Percentiles rank a stretch among this genome's conserved stretches.
phyloP scores from a whole-genome alignment of 139 green algal species.

The Closterium sp. region DNA sequence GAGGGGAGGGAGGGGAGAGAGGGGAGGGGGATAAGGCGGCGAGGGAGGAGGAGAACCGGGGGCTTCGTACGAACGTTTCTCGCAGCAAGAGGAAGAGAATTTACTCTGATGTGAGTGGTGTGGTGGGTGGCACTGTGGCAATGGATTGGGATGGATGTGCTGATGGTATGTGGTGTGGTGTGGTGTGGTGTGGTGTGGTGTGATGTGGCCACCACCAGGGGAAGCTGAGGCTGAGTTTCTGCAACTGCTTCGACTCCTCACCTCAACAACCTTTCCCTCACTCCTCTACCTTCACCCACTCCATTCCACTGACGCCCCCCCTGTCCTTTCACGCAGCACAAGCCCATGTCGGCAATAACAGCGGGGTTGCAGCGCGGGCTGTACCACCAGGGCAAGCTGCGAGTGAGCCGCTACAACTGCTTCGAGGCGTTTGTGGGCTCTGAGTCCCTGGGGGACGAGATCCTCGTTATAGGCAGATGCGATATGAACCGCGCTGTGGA shows the following conservation, averaged over 20 bases:
- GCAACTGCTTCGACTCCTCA: too few relatives aligned
- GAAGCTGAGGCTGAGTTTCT: too few relatives aligned
- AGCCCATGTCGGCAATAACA: conserved; percentile 65
- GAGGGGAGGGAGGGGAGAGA: conserved; percentile 20
- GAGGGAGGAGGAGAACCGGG: neutral
- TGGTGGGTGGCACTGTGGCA: too few relatives aligned
- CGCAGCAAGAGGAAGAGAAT: neutral
- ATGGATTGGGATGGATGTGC: neutral
- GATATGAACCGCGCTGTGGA: conserved; percentile 60
- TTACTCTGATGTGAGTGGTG: neutral
- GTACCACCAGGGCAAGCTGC: conserved; percentile 71
- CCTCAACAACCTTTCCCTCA: too few relatives aligned
- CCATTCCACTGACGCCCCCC: too few relatives aligned
- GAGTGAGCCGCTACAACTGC: conserved; percentile 47
- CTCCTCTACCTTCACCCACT: too few relatives aligned
- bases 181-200: too few relatives aligned
- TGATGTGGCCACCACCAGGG: too few relatives aligned
- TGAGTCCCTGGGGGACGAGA: conserved; percentile 38
- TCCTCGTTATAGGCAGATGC: conserved; percentile 33
- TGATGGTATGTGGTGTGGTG: neutral
- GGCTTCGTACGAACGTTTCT: neutral
- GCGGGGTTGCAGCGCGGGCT: conserved; percentile 75
- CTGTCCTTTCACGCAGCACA: neutral
- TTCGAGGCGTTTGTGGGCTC: conserved; percentile 48
- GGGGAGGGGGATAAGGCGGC: conserved; percentile 14